Conservation (phyloP, 371 early-diverging fungal genomes). For the Ordospora pajunii region DNA sequence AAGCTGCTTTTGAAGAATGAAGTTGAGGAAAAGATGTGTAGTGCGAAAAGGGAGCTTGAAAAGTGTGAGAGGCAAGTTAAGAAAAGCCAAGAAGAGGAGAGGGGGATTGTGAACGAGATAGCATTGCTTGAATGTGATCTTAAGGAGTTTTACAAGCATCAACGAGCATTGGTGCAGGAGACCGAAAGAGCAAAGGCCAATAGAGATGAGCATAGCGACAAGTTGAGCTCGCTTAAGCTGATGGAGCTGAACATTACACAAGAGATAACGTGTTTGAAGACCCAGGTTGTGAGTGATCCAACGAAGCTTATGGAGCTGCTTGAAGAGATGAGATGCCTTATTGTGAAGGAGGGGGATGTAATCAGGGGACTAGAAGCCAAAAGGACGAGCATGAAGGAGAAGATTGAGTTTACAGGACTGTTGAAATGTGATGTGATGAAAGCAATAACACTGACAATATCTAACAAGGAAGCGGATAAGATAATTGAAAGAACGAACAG, state of each 20-base stretch:
- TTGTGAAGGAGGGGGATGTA: constrained; percentile 35
- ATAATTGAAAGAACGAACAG: constrained; percentile 23
- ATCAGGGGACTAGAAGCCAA: constrained; percentile 12
- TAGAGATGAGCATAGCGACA: constrained; percentile 40
- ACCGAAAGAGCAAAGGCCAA: constrained; percentile 31
- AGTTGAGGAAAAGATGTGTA: constrained; percentile 8
- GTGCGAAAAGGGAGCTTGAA: constrained; percentile 12
- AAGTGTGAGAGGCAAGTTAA: constrained; percentile 4
- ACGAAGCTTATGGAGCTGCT: constrained; percentile 43
- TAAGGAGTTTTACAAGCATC: constrained; percentile 32
- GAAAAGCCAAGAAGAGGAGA: constrained; percentile 17
- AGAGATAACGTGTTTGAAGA: constrained; percentile 47
- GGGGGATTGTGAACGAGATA: constrained; percentile 33
- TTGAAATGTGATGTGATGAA: constrained; percentile 7
- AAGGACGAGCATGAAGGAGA: background rate
- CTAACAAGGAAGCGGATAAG: background rate
- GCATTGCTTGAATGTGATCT: constrained; percentile 30
- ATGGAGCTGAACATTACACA: constrained; percentile 37
- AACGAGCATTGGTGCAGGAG: constrained; percentile 30
- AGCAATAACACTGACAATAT: background rate
- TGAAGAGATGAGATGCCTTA: constrained; percentile 47
- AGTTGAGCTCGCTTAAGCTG: constrained; percentile 36
- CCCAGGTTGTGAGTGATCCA: constrained; percentile 54
- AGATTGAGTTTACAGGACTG: background rate
- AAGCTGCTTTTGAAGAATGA: constrained; percentile 19